Evolutionary conservation across 345 rosid genomes (phyloP).

Genomic region (thale cress (Arabidopsis thaliana)): TAIR10.1 NC_003074.8:9551501-9552000

Average conservation of each 20-base stretch:
- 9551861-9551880: slow-evolving; percentile 53
- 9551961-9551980: slow-evolving; percentile 60
- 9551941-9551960: slow-evolving; percentile 72
- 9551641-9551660: not conserved
- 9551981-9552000: slow-evolving; percentile 42
- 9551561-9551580: not conserved
- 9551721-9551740: slow-evolving; percentile 39
- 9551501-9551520: not conserved
- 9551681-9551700: slow-evolving; percentile 26
- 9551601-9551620: slow-evolving; percentile 8
- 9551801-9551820: slow-evolving; percentile 18
- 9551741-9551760: not conserved
- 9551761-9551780: not conserved
- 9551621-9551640: slow-evolving; percentile 13
- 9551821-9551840: slow-evolving; percentile 22
- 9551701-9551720: slow-evolving; percentile 25
- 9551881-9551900: slow-evolving; percentile 53
- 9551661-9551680: slow-evolving; percentile 23
- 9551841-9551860: slow-evolving; percentile 32
- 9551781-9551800: not conserved
- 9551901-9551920: slow-evolving; percentile 56
- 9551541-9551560: slow-evolving; percentile 6
- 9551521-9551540: slow-evolving; percentile 16
- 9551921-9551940: slow-evolving; percentile 56
- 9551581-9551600: slow-evolving; percentile 5